Conservation (phyloP, 768 basidiomycete genomes). For the Lepiota brunneoincarnata region DNA sequence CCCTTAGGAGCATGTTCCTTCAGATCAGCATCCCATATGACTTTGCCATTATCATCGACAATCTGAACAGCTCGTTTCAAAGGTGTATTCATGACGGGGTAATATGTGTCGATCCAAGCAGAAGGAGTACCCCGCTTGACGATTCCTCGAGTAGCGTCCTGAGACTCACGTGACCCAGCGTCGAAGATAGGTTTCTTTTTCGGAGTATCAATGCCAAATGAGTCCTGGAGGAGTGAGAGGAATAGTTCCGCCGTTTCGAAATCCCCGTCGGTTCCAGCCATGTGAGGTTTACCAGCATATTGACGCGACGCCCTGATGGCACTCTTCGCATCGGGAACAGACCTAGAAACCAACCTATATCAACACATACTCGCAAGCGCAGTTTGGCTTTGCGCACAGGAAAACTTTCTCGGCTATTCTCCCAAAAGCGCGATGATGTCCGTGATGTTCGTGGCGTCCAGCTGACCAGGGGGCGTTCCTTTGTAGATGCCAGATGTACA, state of each 20-base stretch:
- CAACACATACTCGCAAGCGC: neutral
- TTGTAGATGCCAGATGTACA: neutral
- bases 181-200: slow-evolving; percentile 53
- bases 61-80: slow-evolving; percentile 53
- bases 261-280: slow-evolving; percentile 65
- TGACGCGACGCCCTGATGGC: slow-evolving; percentile 54
- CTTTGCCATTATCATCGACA: slow-evolving; percentile 4
- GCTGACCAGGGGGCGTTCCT: neutral
- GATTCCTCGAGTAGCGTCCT: slow-evolving; percentile 59
- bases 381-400: neutral
- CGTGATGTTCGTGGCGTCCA: neutral
- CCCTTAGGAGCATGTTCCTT: slow-evolving; percentile 46
- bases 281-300: slow-evolving; percentile 67
- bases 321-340: slow-evolving; percentile 24
- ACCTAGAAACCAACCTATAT: neutral
- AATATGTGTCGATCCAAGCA: slow-evolving; percentile 88
- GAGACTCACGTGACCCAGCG: slow-evolving; percentile 69
- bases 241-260: slow-evolving; percentile 63
- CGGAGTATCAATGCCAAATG: slow-evolving; percentile 51
- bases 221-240: slow-evolving; percentile 63
- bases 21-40: slow-evolving; percentile 47
- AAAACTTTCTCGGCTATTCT: neutral
- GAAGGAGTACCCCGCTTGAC: slow-evolving; percentile 45
- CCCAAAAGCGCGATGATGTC: neutral
- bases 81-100: slow-evolving; percentile 82